phyloP scores from a whole-genome alignment of 202 grass and related monocot genomes.

The Saccharum hybrid region DNA sequence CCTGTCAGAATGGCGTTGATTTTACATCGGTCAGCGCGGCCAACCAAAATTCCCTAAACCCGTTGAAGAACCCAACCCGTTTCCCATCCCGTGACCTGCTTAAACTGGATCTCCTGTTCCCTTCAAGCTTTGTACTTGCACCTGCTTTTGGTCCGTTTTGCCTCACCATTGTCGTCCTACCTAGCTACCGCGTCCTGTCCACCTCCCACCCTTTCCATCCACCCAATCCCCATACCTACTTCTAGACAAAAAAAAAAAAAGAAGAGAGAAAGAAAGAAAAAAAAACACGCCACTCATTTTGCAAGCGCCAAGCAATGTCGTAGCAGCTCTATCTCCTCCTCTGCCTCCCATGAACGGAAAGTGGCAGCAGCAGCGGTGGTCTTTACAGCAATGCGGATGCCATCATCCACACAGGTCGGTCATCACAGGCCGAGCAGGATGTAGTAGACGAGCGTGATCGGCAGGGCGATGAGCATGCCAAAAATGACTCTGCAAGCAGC shows the following conservation, averaged over 20 bases:
- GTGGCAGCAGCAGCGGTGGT: neutral
- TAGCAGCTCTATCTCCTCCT: constrained; percentile 1
- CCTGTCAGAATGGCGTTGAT: constrained; percentile 38
- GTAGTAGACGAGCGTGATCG: constrained; percentile 98
- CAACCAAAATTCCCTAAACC: constrained; percentile 43
- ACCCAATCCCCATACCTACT: constrained; percentile 28
- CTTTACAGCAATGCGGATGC: constrained; percentile 27
- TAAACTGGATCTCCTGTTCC: constrained; percentile 35
- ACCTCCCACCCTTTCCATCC: neutral
- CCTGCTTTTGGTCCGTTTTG: constrained; percentile 44
- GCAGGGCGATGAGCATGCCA: constrained; percentile 96
- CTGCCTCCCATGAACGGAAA: neutral
- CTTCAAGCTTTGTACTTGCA: constrained; percentile 48
- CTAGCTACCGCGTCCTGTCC: constrained; percentile 48
- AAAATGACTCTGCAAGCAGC: constrained; percentile 92
- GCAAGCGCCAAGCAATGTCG: constrained; percentile 40
- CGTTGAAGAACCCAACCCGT: neutral
- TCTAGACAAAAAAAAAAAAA: constrained; percentile 18
- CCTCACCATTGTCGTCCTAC: constrained; percentile 55
- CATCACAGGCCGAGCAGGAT: constrained; percentile 89
- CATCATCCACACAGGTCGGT: neutral
- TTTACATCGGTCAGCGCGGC: constrained; percentile 54
- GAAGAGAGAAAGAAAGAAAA: too few species aligned
- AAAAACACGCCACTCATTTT: constrained; percentile 33
- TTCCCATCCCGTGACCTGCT: constrained; percentile 28